Base-by-base conservation (phyloP, 163 green algal species). In the Picocystis sp. region DNA sequence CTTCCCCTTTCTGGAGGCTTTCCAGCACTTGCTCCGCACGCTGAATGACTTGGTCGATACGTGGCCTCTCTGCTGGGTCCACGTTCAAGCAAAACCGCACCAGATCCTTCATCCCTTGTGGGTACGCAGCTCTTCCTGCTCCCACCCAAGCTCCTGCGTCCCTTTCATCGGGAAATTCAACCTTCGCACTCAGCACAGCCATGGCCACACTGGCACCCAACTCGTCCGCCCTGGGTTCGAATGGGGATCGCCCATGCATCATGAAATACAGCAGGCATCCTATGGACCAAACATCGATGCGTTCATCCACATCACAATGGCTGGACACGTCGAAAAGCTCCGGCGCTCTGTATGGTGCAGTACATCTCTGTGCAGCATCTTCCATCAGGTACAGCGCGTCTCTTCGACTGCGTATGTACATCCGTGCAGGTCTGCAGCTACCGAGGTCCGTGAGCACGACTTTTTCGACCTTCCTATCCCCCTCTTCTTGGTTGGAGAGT, bases 381-480 rank as follows among this genome's bases (percentile, higher is more conserved):
- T 71, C 63, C 63, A 71, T 62, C 44, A 72, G 24, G 10, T 25
- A 34, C 53, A 93, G 63, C 0, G 83, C 83, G 15, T 87, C 57
- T 21, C 38, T 44, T 9, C 85, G 64, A 22, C 50, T 80, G 17
- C 22, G n/a, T 3, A 95, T 55, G 1, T 60, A 12, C 1, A 75
- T 44, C 1, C 17, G 35, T 2, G 70, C 64, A 2, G 58, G 50
- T 24, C 60, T 52, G 0, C 72, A 66, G 25, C 73, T 87, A 33
- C 86, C 85, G 72, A 95, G 92, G 60, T 95, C 86, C 67, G 83
- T 92, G 8, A 94, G 55, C 33, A 85, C 84, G 17, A 64, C 76
- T 45, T 77, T 55, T 50, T 72, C 42, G 35, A 5, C 17, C 22
- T 55, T 23, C 3, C 35, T 35, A 6, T 51, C 25, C 13, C 52